These are phyloP conservation scores for Cystofilobasidium bisporidii DNA, from an alignment of 768 basidiomycete species.

Conservation along the genomic window DNA sequence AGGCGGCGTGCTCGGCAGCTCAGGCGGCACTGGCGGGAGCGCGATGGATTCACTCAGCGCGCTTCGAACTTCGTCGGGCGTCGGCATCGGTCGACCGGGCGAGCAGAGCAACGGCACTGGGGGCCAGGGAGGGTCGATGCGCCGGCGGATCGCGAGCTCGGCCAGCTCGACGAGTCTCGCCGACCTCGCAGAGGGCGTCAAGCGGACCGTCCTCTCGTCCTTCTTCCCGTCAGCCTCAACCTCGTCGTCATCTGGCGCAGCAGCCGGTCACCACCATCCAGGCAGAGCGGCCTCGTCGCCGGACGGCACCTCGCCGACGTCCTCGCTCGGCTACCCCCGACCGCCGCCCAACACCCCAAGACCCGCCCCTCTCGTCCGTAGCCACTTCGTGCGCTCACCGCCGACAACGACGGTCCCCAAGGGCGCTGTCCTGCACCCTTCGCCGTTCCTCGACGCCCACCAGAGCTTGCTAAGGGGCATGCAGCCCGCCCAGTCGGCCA, in stretches of 20 bases:
- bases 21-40: neutral
- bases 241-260: too few relatives aligned
- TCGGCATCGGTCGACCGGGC: neutral
- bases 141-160: neutral
- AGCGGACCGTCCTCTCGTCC: neutral
- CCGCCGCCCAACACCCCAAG: neutral
- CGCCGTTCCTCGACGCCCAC: slow-evolving; percentile 4
- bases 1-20: neutral
- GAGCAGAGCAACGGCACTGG: too few relatives aligned
- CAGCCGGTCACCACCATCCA: neutral
- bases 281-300: neutral
- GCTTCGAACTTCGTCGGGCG: neutral
- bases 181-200: neutral
- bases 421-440: neutral
- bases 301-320: neutral
- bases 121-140: neutral
- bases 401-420: neutral
- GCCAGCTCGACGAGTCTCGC: neutral
- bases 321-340: neutral
- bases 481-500: neutral
- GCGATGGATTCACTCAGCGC: neutral
- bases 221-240: neutral
- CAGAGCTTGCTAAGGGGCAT: neutral
- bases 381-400: neutral
- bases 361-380: neutral